Evolutionary conservation across 2,329 filamentous ascomycete species (phyloP).

Genomic region (Hymenotorrendiella dingleyae): DNA sequence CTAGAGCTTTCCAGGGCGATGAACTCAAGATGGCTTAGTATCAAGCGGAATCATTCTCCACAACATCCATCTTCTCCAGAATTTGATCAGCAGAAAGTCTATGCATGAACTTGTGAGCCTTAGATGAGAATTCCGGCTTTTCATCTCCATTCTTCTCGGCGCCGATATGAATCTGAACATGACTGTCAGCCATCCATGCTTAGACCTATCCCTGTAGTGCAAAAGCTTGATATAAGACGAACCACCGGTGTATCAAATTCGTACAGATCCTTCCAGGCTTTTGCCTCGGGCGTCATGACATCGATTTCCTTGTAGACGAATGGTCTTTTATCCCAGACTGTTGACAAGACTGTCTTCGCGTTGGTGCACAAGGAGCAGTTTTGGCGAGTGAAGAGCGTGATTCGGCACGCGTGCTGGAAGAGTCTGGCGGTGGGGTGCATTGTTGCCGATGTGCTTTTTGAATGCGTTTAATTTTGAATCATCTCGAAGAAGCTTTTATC

Average conservation of each 20-base stretch:
- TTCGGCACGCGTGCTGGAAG: slow-evolving; percentile 48
- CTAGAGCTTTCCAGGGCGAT: too few species aligned
- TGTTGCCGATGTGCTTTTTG: neutral
- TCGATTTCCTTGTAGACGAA: slow-evolving; percentile 67
- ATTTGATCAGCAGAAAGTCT: slow-evolving; percentile 64
- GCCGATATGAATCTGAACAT: slow-evolving; percentile 52
- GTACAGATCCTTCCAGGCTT: slow-evolving; percentile 66
- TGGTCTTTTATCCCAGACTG: slow-evolving; percentile 60
- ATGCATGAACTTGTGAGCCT: slow-evolving; percentile 70
- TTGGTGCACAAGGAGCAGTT: slow-evolving; percentile 66
- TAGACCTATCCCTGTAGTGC: too few species aligned
- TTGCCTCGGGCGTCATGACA: slow-evolving; percentile 56
- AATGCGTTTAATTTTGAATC: too few species aligned
- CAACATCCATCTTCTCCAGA: slow-evolving; percentile 60
- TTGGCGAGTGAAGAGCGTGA: slow-evolving; percentile 70
- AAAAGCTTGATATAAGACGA: too few species aligned
- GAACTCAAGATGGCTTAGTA: too few species aligned
- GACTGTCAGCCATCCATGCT: too few species aligned
- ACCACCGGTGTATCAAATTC: slow-evolving; percentile 81
- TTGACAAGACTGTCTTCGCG: slow-evolving; percentile 61
- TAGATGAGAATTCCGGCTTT: slow-evolving; percentile 33
- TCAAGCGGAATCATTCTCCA: slow-evolving; percentile 22
- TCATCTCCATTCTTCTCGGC: slow-evolving; percentile 46
- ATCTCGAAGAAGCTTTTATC: too few species aligned
- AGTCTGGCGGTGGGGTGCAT: slow-evolving; percentile 50